phyloP scores from a whole-genome alignment of 345 rosid genomes.

The Eucalyptus sp. region DNA sequence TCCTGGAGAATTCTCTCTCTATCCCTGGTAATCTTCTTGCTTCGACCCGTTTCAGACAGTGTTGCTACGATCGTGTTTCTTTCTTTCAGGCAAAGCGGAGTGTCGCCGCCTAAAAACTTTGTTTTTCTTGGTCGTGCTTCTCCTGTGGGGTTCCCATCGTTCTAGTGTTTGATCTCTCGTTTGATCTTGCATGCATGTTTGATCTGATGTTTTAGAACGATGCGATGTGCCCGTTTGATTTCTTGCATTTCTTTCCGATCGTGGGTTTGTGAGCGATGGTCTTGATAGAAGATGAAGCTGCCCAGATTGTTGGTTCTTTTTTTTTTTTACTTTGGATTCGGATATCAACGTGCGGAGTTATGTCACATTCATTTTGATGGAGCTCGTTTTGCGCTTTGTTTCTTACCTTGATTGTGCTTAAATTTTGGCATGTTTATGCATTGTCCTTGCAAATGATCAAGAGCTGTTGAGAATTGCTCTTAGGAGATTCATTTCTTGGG shows the following conservation, averaged over 20 bases:
- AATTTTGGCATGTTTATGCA: neutral
- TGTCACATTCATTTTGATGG: neutral
- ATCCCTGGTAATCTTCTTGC: neutral
- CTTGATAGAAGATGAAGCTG: neutral
- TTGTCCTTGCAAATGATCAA: neutral
- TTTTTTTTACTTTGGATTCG: neutral
- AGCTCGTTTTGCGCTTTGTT: neutral
- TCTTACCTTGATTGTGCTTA: neutral
- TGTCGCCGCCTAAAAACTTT: neutral
- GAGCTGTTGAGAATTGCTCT: neutral
- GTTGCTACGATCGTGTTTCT: neutral
- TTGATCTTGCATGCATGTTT: neutral
- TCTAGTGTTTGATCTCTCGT: neutral
- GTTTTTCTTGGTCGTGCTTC: neutral
- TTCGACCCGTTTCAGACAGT: neutral
- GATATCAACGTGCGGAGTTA: neutral
- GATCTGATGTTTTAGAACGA: neutral
- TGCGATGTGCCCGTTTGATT: neutral
- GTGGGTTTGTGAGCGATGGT: neutral
- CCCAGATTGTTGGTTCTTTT: neutral
- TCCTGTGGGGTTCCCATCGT: neutral
- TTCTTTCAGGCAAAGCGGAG: neutral
- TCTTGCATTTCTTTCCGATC: neutral
- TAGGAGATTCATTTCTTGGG: neutral
- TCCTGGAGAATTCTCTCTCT: neutral